These are phyloP conservation scores for Tricholoma matsutake DNA, from an alignment of 768 basidiomycete species.

Conservation along the genomic window DNA sequence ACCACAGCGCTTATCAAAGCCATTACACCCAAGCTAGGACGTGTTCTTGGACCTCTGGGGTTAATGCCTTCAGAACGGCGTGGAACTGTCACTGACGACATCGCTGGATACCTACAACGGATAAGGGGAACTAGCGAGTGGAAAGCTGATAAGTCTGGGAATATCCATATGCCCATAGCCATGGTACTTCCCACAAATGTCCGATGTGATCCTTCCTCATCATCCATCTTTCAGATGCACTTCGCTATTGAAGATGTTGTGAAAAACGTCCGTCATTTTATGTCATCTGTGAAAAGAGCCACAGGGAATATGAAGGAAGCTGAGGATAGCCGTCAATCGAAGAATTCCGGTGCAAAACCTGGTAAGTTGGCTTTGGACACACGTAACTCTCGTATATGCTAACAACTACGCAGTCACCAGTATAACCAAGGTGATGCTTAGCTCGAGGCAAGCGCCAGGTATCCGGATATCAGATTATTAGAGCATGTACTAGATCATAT, in stretches of 20 bases:
- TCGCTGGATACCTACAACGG: slow-evolving; percentile 75
- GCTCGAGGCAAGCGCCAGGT: slow-evolving; percentile 84
- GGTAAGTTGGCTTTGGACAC: slow-evolving; percentile 27
- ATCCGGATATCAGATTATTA: slow-evolving; percentile 82
- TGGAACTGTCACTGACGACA: slow-evolving; percentile 91
- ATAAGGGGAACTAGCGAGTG: slow-evolving; percentile 86
- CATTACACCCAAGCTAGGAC: slow-evolving; percentile 79
- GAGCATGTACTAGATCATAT: slow-evolving; percentile 13
- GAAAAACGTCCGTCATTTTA: slow-evolving; percentile 75
- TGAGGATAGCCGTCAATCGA: slow-evolving; percentile 37
- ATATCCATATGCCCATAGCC: slow-evolving; percentile 79
- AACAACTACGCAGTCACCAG: slow-evolving; percentile 50
- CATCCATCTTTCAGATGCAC: slow-evolving; percentile 47
- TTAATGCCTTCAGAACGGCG: slow-evolving; percentile 94
- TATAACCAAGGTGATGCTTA: slow-evolving; percentile 80
- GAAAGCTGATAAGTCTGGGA: slow-evolving; percentile 87
- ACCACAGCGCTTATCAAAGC: slow-evolving; percentile 74
- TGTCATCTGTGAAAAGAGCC: slow-evolving; percentile 68
- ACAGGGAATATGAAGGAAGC: slow-evolving; percentile 68
- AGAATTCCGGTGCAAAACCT: slow-evolving; percentile 44
- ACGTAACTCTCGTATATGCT: not conserved
- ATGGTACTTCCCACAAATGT: slow-evolving; percentile 45
- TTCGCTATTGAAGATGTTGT: slow-evolving; percentile 75
- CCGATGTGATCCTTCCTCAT: not conserved
- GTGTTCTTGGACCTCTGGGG: slow-evolving; percentile 81